Percentiles rank a stretch among this genome's conserved stretches.
phyloP scores from a whole-genome alignment of 345 rosid species.

The Cardamine occulta region DNA sequence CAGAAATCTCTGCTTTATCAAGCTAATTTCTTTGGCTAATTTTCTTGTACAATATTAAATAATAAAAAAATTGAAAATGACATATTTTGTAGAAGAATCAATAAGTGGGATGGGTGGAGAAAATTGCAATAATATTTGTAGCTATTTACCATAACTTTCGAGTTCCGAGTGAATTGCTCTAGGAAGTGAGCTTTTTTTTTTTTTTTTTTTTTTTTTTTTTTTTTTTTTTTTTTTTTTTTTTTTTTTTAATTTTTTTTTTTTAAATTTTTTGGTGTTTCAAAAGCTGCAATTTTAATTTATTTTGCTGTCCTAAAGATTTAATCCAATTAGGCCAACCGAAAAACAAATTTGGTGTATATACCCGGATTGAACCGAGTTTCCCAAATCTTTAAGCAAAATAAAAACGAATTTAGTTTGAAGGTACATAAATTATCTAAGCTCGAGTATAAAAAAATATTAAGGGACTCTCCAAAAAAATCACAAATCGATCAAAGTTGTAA shows the following conservation, averaged over 20 bases:
- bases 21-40: not conserved
- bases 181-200: too few relatives aligned
- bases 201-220: too few relatives aligned
- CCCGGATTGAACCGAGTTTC: not conserved
- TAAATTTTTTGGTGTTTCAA: too few relatives aligned
- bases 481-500: conserved; percentile 24
- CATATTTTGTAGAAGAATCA: not conserved
- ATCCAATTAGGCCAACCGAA: not conserved
- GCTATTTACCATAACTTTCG: too few relatives aligned
- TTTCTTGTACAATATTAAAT: not conserved
- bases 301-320: too few relatives aligned
- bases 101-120: not conserved
- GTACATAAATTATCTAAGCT: conserved; percentile 2
- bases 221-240: too few relatives aligned
- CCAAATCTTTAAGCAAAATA: too few relatives aligned
- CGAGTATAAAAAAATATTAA: not conserved
- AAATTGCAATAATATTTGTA: not conserved
- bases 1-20: not conserved
- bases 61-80: not conserved
- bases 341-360: not conserved
- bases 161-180: too few relatives aligned
- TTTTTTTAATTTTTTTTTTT: too few relatives aligned
- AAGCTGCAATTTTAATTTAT: too few relatives aligned
- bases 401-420: not conserved
- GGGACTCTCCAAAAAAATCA: not conserved